Conservation (phyloP, 2,329 filamentous ascomycete genomes). For the Arthrocladium fulminans region DNA sequence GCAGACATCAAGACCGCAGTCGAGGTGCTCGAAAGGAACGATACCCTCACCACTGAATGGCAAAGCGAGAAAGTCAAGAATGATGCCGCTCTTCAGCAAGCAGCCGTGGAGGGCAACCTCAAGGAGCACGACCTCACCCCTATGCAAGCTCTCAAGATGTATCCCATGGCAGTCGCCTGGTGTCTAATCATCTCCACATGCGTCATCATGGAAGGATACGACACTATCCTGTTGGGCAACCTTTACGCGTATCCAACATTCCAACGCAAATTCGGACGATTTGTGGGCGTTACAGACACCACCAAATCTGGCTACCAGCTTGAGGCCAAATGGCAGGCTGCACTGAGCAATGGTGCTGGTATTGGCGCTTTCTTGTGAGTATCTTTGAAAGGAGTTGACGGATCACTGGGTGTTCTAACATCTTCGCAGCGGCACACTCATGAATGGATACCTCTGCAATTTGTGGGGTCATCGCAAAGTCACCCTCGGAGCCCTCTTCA, state of each 20-base stretch:
- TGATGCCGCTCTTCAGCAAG: neutral
- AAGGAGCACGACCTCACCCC: neutral
- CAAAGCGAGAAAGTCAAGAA: slow-evolving; percentile 34
- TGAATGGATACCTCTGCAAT: slow-evolving; percentile 41
- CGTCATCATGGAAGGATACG: slow-evolving; percentile 47
- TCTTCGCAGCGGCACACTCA: slow-evolving; percentile 37
- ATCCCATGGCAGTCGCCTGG: slow-evolving; percentile 25
- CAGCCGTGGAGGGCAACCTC: neutral
- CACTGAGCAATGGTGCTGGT: slow-evolving; percentile 9
- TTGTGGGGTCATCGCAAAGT: slow-evolving; percentile 42
- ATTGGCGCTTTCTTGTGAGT: slow-evolving; percentile 46
- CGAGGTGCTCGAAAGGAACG: neutral
- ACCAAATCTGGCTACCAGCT: slow-evolving; percentile 11
- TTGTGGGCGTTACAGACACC: slow-evolving; percentile 8
- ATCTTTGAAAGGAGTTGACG: neutral
- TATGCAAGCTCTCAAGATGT: neutral
- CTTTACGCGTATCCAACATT: slow-evolving; percentile 38
- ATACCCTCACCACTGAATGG: slow-evolving; percentile 33
- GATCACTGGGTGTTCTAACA: neutral
- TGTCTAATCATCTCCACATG: slow-evolving; percentile 36
- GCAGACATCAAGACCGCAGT: neutral
- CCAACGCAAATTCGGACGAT: slow-evolving; percentile 11
- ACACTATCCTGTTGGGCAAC: slow-evolving; percentile 42
- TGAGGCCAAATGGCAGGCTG: slow-evolving; percentile 14
- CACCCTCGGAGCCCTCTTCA: slow-evolving; percentile 37